These are phyloP conservation scores for Ehretia macrophylla DNA, from an alignment of 257 asterid genomes.

Conservation along the genomic window DNA sequence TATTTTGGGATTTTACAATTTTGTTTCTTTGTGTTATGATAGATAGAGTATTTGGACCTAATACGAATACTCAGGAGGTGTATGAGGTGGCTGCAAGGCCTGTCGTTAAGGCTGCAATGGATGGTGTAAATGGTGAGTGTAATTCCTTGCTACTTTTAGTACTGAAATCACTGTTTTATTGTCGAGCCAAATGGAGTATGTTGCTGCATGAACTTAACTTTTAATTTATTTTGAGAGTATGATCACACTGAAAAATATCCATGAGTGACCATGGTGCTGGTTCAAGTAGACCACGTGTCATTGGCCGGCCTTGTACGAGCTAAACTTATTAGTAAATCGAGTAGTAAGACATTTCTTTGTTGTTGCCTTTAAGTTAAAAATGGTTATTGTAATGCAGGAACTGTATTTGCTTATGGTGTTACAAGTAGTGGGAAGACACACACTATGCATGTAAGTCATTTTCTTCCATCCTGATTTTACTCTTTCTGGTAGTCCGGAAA, in stretches of 20 bases:
- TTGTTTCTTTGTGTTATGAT: slow-evolving; percentile 11
- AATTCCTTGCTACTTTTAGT: slow-evolving; percentile 5
- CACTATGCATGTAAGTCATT: slow-evolving; percentile 92
- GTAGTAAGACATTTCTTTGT: neutral
- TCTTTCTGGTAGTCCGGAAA: too few relatives aligned
- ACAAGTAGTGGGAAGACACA: slow-evolving; percentile 99
- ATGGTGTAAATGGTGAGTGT: slow-evolving; percentile 83
- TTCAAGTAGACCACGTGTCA: neutral
- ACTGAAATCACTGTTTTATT: neutral
- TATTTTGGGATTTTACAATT: neutral
- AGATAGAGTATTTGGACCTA: slow-evolving; percentile 90
- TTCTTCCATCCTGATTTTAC: neutral
- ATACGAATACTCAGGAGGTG: slow-evolving; percentile 77
- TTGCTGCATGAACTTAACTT: neutral
- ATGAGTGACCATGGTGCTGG: neutral
- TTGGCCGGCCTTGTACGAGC: neutral
- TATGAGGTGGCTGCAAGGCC: slow-evolving; percentile 96
- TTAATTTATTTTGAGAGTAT: neutral
- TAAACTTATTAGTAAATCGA: too few relatives aligned
- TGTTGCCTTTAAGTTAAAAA: neutral
- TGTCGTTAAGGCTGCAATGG: slow-evolving; percentile 97
- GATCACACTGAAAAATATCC: neutral
- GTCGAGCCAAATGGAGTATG: too few relatives aligned
- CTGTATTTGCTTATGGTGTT: slow-evolving; percentile 99
- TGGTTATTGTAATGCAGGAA: slow-evolving; percentile 54